phyloP scores from a whole-genome alignment of 2,329 filamentous ascomycete species.

The Pseudocercospora fijiensis region DNA sequence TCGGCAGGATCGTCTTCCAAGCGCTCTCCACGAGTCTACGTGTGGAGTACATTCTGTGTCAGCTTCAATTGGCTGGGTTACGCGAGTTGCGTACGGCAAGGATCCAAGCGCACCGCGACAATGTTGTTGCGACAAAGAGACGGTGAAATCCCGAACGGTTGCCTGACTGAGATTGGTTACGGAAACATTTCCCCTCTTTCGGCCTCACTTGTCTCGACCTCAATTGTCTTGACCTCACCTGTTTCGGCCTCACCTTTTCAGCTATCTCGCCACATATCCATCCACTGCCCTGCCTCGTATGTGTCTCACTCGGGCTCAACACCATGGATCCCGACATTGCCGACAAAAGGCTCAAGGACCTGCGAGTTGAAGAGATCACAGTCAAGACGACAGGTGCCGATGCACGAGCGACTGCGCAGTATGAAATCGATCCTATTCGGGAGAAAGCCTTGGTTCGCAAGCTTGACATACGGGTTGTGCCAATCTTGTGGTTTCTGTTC shows the following conservation, averaged over 20 bases:
- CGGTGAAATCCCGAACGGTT: not conserved
- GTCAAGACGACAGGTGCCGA: conserved; percentile 23
- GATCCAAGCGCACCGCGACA: not conserved
- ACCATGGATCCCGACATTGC: conserved; percentile 24
- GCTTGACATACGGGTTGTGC: conserved; percentile 51
- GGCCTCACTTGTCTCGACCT: not conserved
- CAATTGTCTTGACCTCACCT: not conserved
- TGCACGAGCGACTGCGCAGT: conserved; percentile 18
- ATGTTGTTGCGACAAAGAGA: not conserved
- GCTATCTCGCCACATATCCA: not conserved
- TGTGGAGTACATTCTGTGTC: conserved; percentile 9
- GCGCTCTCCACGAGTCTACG: conserved; percentile 1
- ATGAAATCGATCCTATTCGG: conserved; percentile 26
- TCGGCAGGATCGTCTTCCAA: conserved; percentile 5
- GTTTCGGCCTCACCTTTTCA: not conserved
- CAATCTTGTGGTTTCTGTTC: conserved; percentile 49
- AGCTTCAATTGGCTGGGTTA: not conserved
- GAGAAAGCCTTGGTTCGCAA: conserved; percentile 51
- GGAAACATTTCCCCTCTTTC: not conserved
- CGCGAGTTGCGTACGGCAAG: not conserved
- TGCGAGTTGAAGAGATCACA: conserved; percentile 25
- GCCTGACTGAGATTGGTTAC: not conserved
- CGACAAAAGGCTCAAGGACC: conserved; percentile 29
- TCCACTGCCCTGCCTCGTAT: not conserved
- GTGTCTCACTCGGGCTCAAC: not conserved